These are phyloP conservation scores for Aspergillus mulundensis DNA, from an alignment of 495 filamentous ascomycete genomes.

Conservation along the genomic window DNA sequence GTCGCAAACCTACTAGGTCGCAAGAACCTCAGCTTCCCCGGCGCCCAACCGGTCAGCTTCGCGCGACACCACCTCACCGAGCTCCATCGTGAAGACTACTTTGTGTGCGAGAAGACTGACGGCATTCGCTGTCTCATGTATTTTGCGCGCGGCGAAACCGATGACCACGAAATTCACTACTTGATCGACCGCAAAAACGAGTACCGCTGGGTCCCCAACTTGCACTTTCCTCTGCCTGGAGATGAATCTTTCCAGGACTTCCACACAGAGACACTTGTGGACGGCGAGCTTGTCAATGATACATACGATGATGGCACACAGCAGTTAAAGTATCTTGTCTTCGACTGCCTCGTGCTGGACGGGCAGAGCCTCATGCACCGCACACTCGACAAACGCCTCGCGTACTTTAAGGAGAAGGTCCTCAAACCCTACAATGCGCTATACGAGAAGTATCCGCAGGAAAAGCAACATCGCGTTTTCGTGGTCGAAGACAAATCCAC, in stretches of 20 bases:
- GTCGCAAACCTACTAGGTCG: conserved; percentile 74
- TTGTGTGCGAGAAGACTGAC: conserved; percentile 97
- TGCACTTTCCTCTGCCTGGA: conserved; percentile 75
- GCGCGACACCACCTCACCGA: conserved; percentile 70
- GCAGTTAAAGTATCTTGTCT: conserved; percentile 80
- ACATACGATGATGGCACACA: conserved; percentile 53
- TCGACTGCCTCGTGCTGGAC: conserved; percentile 86
- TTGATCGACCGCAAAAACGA: conserved; percentile 97
- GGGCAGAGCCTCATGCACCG: conserved; percentile 67
- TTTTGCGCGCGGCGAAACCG: conserved; percentile 55
- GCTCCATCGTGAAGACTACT: conserved; percentile 80
- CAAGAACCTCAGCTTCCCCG: conserved; percentile 67
- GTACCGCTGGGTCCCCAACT: conserved; percentile 73
- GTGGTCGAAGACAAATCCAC: conserved; percentile 79
- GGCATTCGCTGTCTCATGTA: conserved; percentile 93
- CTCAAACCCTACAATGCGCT: conserved; percentile 74
- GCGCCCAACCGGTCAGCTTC: conserved; percentile 94
- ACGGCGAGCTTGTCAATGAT: conserved; percentile 91
- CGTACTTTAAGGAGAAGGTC: conserved; percentile 74
- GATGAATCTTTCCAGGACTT: conserved; percentile 56
- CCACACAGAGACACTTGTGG: conserved; percentile 78
- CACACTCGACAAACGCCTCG: conserved; percentile 83
- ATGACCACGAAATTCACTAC: conserved; percentile 60
- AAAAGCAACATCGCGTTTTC: conserved; percentile 69
- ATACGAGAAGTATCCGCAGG: conserved; percentile 63